Evolutionary conservation across 805 yeast genomes (phyloP).

Genomic region (Diddensiella transvaalensis): DNA sequence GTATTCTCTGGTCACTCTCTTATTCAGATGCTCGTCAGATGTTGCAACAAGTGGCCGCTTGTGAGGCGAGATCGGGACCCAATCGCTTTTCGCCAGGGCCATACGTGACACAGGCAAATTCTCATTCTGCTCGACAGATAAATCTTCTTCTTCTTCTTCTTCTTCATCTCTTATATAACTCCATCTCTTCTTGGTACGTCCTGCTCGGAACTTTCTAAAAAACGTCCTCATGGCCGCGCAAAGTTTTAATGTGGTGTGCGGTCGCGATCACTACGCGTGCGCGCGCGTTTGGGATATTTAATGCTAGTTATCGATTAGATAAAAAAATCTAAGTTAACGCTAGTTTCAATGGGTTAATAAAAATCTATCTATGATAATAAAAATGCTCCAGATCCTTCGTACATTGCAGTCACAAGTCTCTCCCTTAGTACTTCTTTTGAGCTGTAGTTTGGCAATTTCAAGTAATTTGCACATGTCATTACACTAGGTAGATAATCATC

Average conservation of each 20-base stretch:
- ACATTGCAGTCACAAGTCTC: constrained; percentile 65
- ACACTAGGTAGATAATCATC: constrained; percentile 93
- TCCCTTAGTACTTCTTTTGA: constrained; percentile 54
- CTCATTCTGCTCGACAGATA: too few species aligned
- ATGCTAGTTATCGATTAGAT: not conserved
- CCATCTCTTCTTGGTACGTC: not conserved
- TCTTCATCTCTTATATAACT: not conserved
- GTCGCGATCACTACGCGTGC: not conserved
- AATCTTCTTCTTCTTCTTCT: not conserved
- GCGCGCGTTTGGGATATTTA: not conserved
- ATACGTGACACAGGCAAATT: too few species aligned
- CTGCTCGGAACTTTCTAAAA: not conserved
- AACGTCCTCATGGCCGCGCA: not conserved
- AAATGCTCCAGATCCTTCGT: constrained; percentile 87
- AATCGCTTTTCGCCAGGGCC: too few species aligned
- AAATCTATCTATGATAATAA: constrained; percentile 53
- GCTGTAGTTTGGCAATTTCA: constrained; percentile 83
- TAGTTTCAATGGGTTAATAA: not conserved
- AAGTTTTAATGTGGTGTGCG: not conserved
- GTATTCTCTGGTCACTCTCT: too few species aligned
- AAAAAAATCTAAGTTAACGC: not conserved
- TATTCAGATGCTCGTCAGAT: not conserved
- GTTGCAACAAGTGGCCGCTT: not conserved
- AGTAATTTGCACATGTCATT: constrained; percentile 96
- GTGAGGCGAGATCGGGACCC: not conserved